Percentiles rank a stretch among this genome's conserved stretches.
These are phyloP conservation scores for Dipodascus geniculatus DNA, from an alignment of 805 yeast species.

Conservation along the genomic window DNA sequence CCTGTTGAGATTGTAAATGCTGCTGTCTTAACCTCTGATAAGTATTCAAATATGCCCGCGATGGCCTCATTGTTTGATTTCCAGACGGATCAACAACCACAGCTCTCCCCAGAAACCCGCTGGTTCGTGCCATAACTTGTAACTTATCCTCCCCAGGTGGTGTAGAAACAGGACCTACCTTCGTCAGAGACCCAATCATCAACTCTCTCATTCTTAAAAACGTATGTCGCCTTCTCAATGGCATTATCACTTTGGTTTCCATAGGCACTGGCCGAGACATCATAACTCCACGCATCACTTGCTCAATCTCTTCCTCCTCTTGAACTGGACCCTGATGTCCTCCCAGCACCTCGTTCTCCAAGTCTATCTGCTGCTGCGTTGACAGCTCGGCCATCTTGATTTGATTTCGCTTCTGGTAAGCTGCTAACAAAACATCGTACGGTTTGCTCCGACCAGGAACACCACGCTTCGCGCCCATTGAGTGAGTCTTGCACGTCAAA, in stretches of 20 bases:
- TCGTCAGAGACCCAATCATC: constrained; percentile 68
- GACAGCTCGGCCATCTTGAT: constrained; percentile 55
- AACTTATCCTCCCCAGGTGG: constrained; percentile 28
- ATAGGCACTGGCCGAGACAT: constrained; percentile 71
- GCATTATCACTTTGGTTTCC: constrained; percentile 54
- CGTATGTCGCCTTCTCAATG: constrained; percentile 54
- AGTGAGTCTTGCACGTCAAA: constrained; percentile 82
- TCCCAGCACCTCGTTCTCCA: constrained; percentile 21
- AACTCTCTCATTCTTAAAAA: constrained; percentile 78
- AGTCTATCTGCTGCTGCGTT: constrained; percentile 26
- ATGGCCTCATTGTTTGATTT: constrained; percentile 21
- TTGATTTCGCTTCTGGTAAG: constrained; percentile 81
- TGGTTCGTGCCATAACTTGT: constrained; percentile 23
- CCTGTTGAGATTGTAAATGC: background rate
- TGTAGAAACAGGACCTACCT: constrained; percentile 39
- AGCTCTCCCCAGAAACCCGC: constrained; percentile 24
- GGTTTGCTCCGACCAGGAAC: constrained; percentile 83
- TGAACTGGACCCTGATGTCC: constrained; percentile 35
- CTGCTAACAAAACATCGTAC: constrained; percentile 68
- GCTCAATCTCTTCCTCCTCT: constrained; percentile 84
- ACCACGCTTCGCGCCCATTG: constrained; percentile 89
- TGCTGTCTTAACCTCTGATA: constrained; percentile 1
- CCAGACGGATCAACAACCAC: constrained; percentile 21
- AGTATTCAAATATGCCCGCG: constrained; percentile 11
- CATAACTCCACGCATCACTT: constrained; percentile 75